Evolutionary conservation across 1,284 basidiomycete genomes (phyloP).

Genomic region (Marasmius sp.): DNA sequence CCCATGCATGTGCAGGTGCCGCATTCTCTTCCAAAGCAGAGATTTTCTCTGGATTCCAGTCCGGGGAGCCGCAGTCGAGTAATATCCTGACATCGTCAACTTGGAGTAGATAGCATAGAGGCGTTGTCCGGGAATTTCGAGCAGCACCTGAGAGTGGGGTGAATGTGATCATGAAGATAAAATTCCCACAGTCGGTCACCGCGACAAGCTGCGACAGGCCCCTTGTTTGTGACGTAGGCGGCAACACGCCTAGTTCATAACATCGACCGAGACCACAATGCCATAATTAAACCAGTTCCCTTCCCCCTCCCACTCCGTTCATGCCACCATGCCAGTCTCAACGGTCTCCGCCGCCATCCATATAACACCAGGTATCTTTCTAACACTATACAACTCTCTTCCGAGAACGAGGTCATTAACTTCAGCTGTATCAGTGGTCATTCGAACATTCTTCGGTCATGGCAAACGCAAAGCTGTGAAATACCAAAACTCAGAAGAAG

Average conservation of each 20-base stretch:
- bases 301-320: not conserved
- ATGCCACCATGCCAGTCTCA: slow-evolving; percentile 45
- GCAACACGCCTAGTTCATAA: too few relatives aligned
- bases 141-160: slow-evolving; percentile 87
- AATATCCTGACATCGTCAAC: slow-evolving; percentile 94
- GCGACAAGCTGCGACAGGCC: not conserved
- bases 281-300: not conserved
- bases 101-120: slow-evolving; percentile 85
- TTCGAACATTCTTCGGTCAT: slow-evolving; percentile 63
- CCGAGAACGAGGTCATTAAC: not conserved
- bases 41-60: slow-evolving; percentile 71
- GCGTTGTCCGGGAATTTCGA: slow-evolving; percentile 60
- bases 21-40: slow-evolving; percentile 32
- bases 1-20: slow-evolving; percentile 45
- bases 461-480: slow-evolving; percentile 46
- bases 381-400: not conserved
- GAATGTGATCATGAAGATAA: slow-evolving; percentile 81
- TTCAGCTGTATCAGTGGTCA: slow-evolving; percentile 29
- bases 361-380: slow-evolving; percentile 47
- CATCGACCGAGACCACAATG: not conserved
- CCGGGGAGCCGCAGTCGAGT: slow-evolving; percentile 91
- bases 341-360: slow-evolving; percentile 52
- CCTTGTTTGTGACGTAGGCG: too few relatives aligned
- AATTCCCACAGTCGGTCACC: not conserved
- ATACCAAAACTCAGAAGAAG: slow-evolving; percentile 35